Evolutionary conservation across 2,329 filamentous ascomycete genomes (phyloP).

Genomic region (Knoxdaviesia capensis): DNA sequence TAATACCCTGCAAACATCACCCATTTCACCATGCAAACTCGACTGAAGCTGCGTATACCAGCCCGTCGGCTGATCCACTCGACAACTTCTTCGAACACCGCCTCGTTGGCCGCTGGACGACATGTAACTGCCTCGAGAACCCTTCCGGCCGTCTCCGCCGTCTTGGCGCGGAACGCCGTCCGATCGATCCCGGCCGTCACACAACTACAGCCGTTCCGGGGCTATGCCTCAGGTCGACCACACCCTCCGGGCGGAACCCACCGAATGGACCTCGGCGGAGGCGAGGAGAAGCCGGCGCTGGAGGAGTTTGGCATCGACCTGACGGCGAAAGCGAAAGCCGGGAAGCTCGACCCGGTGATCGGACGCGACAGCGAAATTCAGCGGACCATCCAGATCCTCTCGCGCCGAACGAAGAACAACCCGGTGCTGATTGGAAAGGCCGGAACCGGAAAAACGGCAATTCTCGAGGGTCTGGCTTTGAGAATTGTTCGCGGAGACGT

Average conservation of each 20-base stretch:
- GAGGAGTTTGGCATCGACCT: conserved; percentile 86
- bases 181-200: background rate
- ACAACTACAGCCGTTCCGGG: conserved; percentile 14
- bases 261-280: conserved; percentile 70
- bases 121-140: too few relatives aligned
- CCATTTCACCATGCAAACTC: too few relatives aligned
- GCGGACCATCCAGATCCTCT: conserved; percentile 83
- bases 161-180: too few relatives aligned
- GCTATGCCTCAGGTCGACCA: conserved; percentile 52
- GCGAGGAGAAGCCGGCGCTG: conserved; percentile 63
- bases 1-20: too few relatives aligned
- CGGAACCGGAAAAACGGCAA: conserved; percentile 85
- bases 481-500: conserved; percentile 85
- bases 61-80: too few relatives aligned
- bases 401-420: conserved; percentile 85
- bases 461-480: conserved; percentile 75
- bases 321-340: conserved; percentile 64
- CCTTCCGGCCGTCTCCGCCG: too few relatives aligned
- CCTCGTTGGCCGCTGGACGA: too few relatives aligned
- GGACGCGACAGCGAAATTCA: conserved; percentile 84
- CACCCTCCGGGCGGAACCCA: conserved; percentile 85
- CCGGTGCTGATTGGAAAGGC: conserved; percentile 84
- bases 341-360: conserved; percentile 91
- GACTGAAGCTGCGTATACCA: too few relatives aligned
- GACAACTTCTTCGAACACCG: too few relatives aligned